Base-by-base conservation (phyloP, 2,329 filamentous ascomycete species). In the Didymella sp. region DNA sequence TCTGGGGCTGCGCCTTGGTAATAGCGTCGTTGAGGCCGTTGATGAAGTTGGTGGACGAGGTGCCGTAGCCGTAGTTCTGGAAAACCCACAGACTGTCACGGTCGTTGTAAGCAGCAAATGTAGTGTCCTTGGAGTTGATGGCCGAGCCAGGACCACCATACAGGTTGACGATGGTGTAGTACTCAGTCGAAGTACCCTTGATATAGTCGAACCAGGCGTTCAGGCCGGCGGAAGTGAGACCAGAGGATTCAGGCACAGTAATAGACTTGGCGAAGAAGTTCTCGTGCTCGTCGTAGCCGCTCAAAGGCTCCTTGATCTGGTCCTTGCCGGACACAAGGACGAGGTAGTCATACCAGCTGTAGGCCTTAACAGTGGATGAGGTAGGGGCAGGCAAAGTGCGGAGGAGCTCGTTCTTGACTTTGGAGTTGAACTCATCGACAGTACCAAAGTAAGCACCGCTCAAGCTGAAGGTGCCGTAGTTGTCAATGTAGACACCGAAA, bases 11-110 rank as follows among this genome's bases (percentile, higher is more conserved):
- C n/a, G 67, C 69, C 12, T 71, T 65, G 27, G 70, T 74, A 45
- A 80, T 70, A 6, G 71, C 74, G 9, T 76, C 70, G 58, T 79
- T 77, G 67, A 81, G 77, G 47, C 76, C 76, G 31, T 81, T 74
- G 33, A 81, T 69, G 47, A 78, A 79, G 28, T 60, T 49, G 24
- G 77, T 73, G 8, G 60, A 64, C 6, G 54, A 60, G 7, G 53
- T 58, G 6, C 52, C 61, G 21, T 62, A 67, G 4, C 73, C 74
- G 50, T 74, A 77, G 61, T 76, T 74, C 55, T 76, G 75, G 48
- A 76, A 64, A 5, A 76, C 74, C 71, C 71, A 77, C 13, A 77
- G 69, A 15, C 67, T 71, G 48, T 73, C 63, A 38, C 74, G 73
- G 56, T 76, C 73, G 33, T 53, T 66, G 63, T 76, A 77, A 1